A percentile compares a stretch with the other conserved stretches of the same genome.
Evolutionary conservation across 1,284 basidiomycete species (phyloP).

Genomic region (Sporisorium scitamineum): DNA sequence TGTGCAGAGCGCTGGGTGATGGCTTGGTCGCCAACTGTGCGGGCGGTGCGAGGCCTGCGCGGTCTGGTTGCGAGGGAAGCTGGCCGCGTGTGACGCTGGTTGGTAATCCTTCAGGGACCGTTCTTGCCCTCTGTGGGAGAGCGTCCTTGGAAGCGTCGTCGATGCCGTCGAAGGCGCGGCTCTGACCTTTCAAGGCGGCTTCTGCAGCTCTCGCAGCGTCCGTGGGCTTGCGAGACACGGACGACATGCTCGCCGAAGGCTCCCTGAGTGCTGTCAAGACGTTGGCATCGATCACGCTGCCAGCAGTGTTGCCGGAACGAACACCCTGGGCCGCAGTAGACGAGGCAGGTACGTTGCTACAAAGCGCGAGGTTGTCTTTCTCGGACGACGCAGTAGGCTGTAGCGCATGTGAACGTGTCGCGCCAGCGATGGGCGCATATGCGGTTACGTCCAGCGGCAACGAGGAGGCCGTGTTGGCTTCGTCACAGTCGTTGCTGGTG

Average conservation of each 20-base stretch:
- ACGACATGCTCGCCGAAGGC: conserved; percentile 46
- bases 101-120: conserved; percentile 35
- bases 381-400: conserved; percentile 15
- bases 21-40: not conserved
- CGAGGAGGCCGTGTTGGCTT: conserved; percentile 19
- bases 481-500: conserved; percentile 15
- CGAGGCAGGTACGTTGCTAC: not conserved
- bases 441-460: conserved; percentile 4
- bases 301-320: not conserved
- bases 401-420: conserved; percentile 15
- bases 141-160: conserved; percentile 15
- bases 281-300: conserved; percentile 25
- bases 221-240: conserved; percentile 17
- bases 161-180: not conserved
- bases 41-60: conserved; percentile 11
- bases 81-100: conserved; percentile 9
- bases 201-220: conserved; percentile 5
- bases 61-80: conserved; percentile 19
- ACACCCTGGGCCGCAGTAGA: not conserved
- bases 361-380: not conserved
- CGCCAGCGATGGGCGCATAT: not conserved
- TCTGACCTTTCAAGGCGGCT: not conserved
- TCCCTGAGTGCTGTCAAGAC: conserved; percentile 30
- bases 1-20: conserved; percentile 1
- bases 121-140: conserved; percentile 34